Base-by-base conservation (phyloP, 177 flowering plant genomes). In the Vitis hybrid region DNA sequence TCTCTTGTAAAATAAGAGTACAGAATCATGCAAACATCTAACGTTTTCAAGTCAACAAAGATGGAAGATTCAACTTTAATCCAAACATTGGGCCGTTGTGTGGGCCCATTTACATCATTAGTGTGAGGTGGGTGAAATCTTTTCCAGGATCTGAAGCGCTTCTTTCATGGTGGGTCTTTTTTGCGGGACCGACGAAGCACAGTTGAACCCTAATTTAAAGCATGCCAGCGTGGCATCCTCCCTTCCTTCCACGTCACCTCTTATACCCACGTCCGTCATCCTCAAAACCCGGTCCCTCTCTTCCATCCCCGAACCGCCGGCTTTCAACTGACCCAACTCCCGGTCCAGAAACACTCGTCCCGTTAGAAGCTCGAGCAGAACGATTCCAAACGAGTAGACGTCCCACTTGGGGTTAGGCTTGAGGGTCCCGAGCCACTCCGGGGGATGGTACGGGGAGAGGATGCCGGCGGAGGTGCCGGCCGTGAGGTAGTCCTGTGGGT, bases 131-230 rank as follows among this genome's bases (percentile, higher is more conserved):
- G 34, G 67, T 23, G 83, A 76, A 17, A 82, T 66, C 69, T 84
- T 90, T 58, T 89, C 98, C 1, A 94, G 80, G 3, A 83, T 74
- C 78, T 89, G 94, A 2, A 86, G 63, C 11, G 77, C 97, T 74
- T 90, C 97, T 75, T 85, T 95, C 98, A 93, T 95, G 62, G 88
- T 50, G 9, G 98, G 99, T 77, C 99, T 84, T 73, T 87, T 90
- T 62, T 85, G 88, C 40, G 94, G 92, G 17, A 66, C 81, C 72
- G 84, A 65, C 19, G 86, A 77, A 4, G 85, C 91, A 73, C 99
- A 95, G 56, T 82, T 72, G 67, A 91, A 86, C 64, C 94, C 99
- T 60, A 95, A 69, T 80, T 80, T 86, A 65, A 93, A 89, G 68
- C 86, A 85, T 8, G 83, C 83, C 82, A 90, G 30, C 72, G 83